Base-by-base conservation (phyloP, 2,329 filamentous ascomycete species). In the Exophiala sp. region DNA sequence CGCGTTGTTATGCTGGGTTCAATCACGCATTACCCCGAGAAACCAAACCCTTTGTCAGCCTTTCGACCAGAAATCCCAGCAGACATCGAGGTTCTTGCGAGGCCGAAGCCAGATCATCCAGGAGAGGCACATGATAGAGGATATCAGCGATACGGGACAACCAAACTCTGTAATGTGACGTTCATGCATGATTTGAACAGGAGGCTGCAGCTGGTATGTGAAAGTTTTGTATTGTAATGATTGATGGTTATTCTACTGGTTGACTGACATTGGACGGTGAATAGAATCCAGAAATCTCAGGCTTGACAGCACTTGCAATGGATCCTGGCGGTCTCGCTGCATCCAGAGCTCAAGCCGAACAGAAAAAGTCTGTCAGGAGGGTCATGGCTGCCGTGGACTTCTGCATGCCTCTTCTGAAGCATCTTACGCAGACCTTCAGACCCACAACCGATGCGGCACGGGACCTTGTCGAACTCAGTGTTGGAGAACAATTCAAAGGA, bases 171-270 rank as follows among this genome's bases (percentile, higher is more conserved):
- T 11, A 38, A 38, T 16, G 35, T 38, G 2, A 38, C 35, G 7
- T 38, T 38, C 35, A 38, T 38, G 35, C n/a, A 38, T 21, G 35
- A 38, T 18, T 21, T 38, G 14, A 38, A 38, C 35, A 38, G 18
- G 3, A 38, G 35, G 18, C 35, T 38, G 3, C 14, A 38, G 18
- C 13, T 16, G 21, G 35, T 38, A 18, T 10, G 35, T 38, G 13
- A 21, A 38, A 27, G 24, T 16, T 9, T 21, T 38, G 35, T 38
- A 27, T 9, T 16, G 10, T 38, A 3, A 16, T 38, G 7, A 38
- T 10, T 38, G 8, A 16, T 11, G 9, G 8, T 18, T 18, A 16
- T 38, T 16, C 21, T 11, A 38, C 14, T 21, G 16, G 21, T 14
- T 21, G 13, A 16, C 21, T 18, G 35, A 18, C 14, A 16, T 38